Percentiles rank a stretch among this genome's conserved stretches.
These are phyloP conservation scores for Colletotrichum sp. DNA, from an alignment of 2,329 filamentous ascomycete genomes.

Conservation along the genomic window DNA sequence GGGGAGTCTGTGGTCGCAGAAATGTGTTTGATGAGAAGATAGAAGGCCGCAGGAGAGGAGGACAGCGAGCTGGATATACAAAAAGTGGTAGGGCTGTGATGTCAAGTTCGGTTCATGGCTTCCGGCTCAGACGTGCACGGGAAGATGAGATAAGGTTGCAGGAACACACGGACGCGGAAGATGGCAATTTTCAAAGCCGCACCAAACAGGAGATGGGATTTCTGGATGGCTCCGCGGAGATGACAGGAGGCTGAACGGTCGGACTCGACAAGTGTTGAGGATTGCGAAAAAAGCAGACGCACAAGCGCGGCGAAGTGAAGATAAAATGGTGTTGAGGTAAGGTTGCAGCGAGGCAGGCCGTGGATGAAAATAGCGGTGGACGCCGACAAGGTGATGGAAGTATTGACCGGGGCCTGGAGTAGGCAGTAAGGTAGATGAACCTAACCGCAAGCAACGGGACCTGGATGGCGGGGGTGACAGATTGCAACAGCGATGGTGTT, in stretches of 20 bases:
- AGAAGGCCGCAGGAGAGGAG: neutral
- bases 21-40: neutral
- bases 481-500: neutral
- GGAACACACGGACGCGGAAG: neutral
- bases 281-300: neutral
- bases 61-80: neutral
- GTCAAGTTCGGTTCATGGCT: neutral
- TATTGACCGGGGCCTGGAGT: neutral
- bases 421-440: neutral
- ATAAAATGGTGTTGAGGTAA: neutral
- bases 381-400: neutral
- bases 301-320: neutral
- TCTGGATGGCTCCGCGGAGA: neutral
- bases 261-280: neutral
- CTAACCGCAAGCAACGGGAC: neutral
- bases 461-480: neutral
- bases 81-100: neutral
- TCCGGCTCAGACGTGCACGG: neutral
- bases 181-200: neutral
- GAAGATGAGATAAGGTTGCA: conserved; percentile 3
- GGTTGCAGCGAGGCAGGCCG: neutral
- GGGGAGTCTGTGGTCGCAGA: neutral
- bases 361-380: neutral
- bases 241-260: neutral
- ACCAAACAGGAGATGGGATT: neutral